Evolutionary conservation across 2,329 filamentous ascomycete genomes (phyloP).

Genomic region (Sarocladiaceae sp.): DNA sequence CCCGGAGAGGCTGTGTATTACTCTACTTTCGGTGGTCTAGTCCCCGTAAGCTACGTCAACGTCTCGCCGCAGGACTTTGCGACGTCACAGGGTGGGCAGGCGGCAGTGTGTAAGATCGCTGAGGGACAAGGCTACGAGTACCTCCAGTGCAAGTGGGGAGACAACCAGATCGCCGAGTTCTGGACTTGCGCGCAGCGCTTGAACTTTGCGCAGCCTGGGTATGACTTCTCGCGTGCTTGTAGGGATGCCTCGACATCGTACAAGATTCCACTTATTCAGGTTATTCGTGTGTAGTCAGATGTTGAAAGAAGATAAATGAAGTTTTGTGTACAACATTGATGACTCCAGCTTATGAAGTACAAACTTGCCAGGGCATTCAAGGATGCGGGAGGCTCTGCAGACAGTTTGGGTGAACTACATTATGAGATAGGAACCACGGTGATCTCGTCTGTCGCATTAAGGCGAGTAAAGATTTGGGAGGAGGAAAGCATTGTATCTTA

Average conservation of each 20-base stretch:
- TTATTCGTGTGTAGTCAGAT: no score
- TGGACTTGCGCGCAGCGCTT: background rate
- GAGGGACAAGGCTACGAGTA: background rate
- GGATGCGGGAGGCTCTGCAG: no score
- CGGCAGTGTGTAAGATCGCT: background rate
- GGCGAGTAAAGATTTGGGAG: no score
- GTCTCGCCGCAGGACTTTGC: background rate
- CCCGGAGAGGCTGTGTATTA: background rate
- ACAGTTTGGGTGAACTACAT: no score
- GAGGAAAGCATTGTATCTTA: no score
- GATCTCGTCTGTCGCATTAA: no score
- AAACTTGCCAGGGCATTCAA: no score
- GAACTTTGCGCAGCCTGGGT: background rate
- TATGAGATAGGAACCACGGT: no score
- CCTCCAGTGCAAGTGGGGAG: constrained; percentile 3
- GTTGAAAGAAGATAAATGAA: no score
- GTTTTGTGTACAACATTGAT: no score
- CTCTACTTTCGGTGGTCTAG: background rate
- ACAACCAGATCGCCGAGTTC: constrained; percentile 1
- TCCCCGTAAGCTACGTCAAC: background rate
- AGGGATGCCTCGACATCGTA: background rate
- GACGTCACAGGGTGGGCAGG: background rate
- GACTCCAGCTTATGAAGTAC: no score
- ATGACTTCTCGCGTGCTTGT: background rate
- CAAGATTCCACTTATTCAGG: background rate